Conservation (phyloP, 495 filamentous ascomycete genomes). For the Chaetomium cochliodes region DNA sequence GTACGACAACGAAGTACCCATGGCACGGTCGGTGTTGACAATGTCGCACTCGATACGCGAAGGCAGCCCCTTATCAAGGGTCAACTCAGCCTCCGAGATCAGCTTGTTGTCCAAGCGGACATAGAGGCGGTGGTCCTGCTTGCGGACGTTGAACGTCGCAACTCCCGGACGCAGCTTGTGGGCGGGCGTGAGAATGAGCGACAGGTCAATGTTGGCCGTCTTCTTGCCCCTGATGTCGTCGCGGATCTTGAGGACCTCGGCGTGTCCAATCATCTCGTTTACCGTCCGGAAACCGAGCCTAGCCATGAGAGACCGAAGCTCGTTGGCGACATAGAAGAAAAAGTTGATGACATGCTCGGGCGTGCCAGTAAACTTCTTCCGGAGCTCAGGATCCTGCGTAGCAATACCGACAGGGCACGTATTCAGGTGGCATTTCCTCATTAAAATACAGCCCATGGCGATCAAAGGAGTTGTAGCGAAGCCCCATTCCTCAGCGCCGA, state of each 20-base stretch:
- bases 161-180: constrained; percentile 96
- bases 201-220: constrained; percentile 91
- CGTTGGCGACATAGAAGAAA: constrained; percentile 98
- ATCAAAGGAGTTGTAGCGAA: constrained; percentile 98
- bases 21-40: constrained; percentile 94
- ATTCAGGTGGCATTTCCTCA: constrained; percentile 74
- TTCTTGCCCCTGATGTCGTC: constrained; percentile 88
- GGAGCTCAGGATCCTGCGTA: constrained; percentile 91
- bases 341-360: constrained; percentile 99
- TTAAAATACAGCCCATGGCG: constrained; percentile 97
- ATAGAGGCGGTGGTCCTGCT: constrained; percentile 94
- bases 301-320: constrained; percentile 98
- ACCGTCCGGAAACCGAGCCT: constrained; percentile 91
- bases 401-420: constrained; percentile 97
- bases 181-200: constrained; percentile 91
- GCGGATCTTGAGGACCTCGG: constrained; percentile 80
- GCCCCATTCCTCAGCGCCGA: constrained; percentile 97
- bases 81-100: constrained; percentile 95
- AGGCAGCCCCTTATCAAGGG: constrained; percentile 92
- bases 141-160: constrained; percentile 97
- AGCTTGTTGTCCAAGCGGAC: constrained; percentile 97
- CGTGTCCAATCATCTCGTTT: constrained; percentile 98
- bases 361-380: constrained; percentile 91
- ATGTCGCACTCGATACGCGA: constrained; percentile 96
- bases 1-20: constrained; percentile 95